Evolutionary conservation across 2,329 filamentous ascomycete species (phyloP).

Genomic region (Stenocarpella maydis): DNA sequence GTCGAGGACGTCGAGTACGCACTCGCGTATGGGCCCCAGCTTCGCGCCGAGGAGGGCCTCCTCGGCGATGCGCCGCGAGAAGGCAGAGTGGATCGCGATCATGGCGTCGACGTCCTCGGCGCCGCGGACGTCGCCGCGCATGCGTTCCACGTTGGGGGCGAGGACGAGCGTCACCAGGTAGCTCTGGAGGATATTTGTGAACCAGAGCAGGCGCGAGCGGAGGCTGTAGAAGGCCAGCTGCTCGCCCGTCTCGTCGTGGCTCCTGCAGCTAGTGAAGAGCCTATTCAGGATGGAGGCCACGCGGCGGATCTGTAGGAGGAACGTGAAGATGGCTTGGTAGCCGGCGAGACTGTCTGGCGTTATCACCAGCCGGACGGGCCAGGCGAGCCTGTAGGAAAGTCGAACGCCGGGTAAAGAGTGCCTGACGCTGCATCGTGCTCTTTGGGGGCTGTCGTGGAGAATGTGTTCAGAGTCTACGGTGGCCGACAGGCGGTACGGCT

Average conservation of each 20-base stretch:
- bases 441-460: slow-evolving; percentile 50
- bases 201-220: slow-evolving; percentile 78
- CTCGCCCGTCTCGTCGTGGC: slow-evolving; percentile 52
- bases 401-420: slow-evolving; percentile 69
- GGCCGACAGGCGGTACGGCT: slow-evolving; percentile 70
- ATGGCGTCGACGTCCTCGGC: slow-evolving; percentile 83
- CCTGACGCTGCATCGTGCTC: slow-evolving; percentile 65
- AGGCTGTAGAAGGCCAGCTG: slow-evolving; percentile 64
- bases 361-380: slow-evolving; percentile 77
- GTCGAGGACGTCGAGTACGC: slow-evolving; percentile 79
- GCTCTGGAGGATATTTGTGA: slow-evolving; percentile 75
- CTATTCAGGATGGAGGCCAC: slow-evolving; percentile 73
- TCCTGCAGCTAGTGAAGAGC: slow-evolving; percentile 63
- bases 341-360: slow-evolving; percentile 67
- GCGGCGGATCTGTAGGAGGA: slow-evolving; percentile 80
- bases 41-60: slow-evolving; percentile 75
- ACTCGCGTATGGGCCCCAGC: slow-evolving; percentile 74
- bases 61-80: slow-evolving; percentile 68
- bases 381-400: slow-evolving; percentile 73
- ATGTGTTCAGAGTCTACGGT: slow-evolving; percentile 52
- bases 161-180: slow-evolving; percentile 81
- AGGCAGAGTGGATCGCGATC: slow-evolving; percentile 73
- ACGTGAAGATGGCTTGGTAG: slow-evolving; percentile 77
- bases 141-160: slow-evolving; percentile 62
- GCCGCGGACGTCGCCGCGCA: slow-evolving; percentile 64